Evolutionary conservation across 192 early-diverging fungal genomes (phyloP).

Genomic region (Entomortierella beljakovae): DNA sequence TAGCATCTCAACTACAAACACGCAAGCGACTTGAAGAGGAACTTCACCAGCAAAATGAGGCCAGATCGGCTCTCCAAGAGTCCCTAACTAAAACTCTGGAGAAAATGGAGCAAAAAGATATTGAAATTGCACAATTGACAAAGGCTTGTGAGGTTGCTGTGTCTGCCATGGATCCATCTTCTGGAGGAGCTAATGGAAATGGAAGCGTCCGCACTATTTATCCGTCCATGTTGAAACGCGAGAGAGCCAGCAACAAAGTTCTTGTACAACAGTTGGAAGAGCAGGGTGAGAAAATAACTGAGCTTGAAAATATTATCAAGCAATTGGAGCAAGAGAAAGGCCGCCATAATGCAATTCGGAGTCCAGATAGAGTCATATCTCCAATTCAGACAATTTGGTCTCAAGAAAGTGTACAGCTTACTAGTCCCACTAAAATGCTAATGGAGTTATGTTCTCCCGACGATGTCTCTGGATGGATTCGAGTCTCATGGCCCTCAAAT

Average conservation of each 20-base stretch:
- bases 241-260: conserved; percentile 51
- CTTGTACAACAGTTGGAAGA: conserved; percentile 46
- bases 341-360: conserved; percentile 25
- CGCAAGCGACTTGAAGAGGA: conserved; percentile 41
- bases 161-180: conserved; percentile 33
- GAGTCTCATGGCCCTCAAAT: conserved; percentile 36
- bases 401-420: conserved; percentile 2
- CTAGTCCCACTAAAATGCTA: conserved; percentile 42
- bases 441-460: conserved; percentile 41
- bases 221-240: conserved; percentile 49
- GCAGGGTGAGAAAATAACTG: conserved; percentile 52
- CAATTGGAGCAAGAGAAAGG: conserved; percentile 42
- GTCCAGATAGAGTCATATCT: conserved; percentile 36
- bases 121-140: conserved; percentile 36
- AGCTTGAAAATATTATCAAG: conserved; percentile 41
- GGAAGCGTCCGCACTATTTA: conserved; percentile 48
- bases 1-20: conserved; percentile 36
- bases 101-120: conserved; percentile 28
- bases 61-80: conserved; percentile 4
- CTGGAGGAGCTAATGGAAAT: conserved; percentile 8
- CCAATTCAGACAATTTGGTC: conserved; percentile 31
- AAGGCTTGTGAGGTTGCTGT: conserved; percentile 42
- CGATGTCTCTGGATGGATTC: conserved; percentile 48
- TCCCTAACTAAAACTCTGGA: conserved; percentile 19
- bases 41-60: conserved; percentile 10